Evolutionary conservation across 2,329 filamentous ascomycete species (phyloP).

Genomic region (Verruconis gallopava): DNA sequence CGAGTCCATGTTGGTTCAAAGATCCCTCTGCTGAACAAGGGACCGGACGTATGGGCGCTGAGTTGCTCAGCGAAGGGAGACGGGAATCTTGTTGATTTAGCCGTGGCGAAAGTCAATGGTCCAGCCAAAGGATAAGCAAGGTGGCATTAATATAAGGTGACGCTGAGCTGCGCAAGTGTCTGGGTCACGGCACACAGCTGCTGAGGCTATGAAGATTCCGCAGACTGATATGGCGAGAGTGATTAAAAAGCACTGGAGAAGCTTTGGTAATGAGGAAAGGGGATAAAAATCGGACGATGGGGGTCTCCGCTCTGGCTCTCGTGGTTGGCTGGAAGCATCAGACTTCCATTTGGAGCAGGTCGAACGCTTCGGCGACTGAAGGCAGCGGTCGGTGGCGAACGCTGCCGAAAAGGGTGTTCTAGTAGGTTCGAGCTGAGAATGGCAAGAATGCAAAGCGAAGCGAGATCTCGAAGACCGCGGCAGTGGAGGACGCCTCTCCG

Average conservation of each 20-base stretch:
- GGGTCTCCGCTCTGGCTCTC: neutral
- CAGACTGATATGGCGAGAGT: neutral
- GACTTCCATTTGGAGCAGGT: neutral
- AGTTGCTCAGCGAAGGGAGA: neutral
- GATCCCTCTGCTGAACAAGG: neutral
- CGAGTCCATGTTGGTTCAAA: conserved; percentile 28
- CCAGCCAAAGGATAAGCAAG: neutral
- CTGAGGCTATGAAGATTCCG: too few species aligned
- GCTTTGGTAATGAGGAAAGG: neutral
- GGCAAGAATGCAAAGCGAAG: too few species aligned
- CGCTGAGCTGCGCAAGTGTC: neutral
- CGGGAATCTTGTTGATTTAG: neutral
- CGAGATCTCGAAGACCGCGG: too few species aligned
- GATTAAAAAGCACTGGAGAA: too few species aligned
- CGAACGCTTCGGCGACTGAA: too few species aligned
- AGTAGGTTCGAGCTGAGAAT: too few species aligned
- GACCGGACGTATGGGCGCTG: neutral
- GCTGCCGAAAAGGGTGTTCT: too few species aligned
- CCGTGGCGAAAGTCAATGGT: neutral
- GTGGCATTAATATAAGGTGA: neutral
- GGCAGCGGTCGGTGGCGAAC: too few species aligned
- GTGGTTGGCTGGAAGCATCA: neutral
- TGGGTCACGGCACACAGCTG: too few species aligned
- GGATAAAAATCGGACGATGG: neutral
- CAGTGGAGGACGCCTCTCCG: too few species aligned